phyloP scores from a whole-genome alignment of 1,284 basidiomycete species.

The Fomitopsis schrenkii region DNA sequence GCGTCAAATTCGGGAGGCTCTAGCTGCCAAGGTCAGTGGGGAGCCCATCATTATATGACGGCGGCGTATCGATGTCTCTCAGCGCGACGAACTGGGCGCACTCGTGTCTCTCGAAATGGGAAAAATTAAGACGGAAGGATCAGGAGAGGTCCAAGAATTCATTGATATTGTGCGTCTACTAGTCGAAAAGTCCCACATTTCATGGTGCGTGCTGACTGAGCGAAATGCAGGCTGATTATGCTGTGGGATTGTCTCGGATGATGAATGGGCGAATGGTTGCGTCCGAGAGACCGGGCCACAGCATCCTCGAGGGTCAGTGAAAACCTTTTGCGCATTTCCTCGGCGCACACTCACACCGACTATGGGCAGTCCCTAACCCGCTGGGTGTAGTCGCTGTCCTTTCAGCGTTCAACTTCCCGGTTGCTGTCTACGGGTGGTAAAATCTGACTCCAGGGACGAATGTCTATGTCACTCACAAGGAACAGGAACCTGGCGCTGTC shows the following conservation, averaged over 20 bases:
- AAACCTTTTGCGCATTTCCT: neutral
- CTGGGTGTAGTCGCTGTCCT: conserved; percentile 90
- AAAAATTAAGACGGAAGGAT: conserved; percentile 90
- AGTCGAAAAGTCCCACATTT: neutral
- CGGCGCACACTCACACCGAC: neutral
- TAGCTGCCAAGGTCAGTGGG: conserved; percentile 66
- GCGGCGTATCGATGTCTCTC: neutral
- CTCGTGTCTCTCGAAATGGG: conserved; percentile 92
- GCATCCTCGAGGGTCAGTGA: conserved; percentile 75
- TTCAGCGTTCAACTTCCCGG: conserved; percentile 93
- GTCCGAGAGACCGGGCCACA: conserved; percentile 87
- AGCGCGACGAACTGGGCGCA: conserved; percentile 82
- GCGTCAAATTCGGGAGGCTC: conserved; percentile 81
- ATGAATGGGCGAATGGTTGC: conserved; percentile 87
- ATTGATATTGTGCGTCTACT: conserved; percentile 73
- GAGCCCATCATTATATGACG: neutral
- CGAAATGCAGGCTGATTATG: conserved; percentile 57
- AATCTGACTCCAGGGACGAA: neutral
- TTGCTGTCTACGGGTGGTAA: conserved; percentile 85
- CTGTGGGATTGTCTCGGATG: conserved; percentile 84
- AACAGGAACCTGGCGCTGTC: conserved; percentile 87
- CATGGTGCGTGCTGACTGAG: conserved; percentile 9
- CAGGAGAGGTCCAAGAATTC: conserved; percentile 93
- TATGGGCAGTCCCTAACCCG: conserved; percentile 77
- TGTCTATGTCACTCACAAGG: neutral